Conservation (phyloP, 2,329 filamentous ascomycete species). For the Amylocarpus encephaloides region DNA sequence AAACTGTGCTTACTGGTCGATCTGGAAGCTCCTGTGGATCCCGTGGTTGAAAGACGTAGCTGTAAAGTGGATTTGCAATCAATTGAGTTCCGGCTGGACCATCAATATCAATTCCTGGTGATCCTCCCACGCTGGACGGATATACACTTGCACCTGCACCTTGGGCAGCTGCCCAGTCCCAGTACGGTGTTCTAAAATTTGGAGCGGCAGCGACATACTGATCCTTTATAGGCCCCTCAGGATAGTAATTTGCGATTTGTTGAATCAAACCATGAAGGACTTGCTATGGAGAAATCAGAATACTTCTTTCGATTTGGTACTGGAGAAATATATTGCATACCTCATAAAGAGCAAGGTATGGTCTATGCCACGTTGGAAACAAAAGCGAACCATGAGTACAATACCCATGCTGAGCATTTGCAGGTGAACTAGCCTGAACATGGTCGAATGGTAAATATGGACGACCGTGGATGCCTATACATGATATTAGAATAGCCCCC, state of each 20-base stretch:
- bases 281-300: conserved; percentile 39
- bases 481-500: not conserved
- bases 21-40: conserved; percentile 47
- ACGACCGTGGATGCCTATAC: conserved; percentile 26
- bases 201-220: conserved; percentile 39
- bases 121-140: conserved; percentile 42
- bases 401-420: conserved; percentile 21
- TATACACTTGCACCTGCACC: conserved; percentile 42
- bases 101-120: conserved; percentile 40
- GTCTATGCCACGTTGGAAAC: conserved; percentile 46
- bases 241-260: conserved; percentile 36
- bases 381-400: conserved; percentile 27
- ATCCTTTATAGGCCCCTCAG: conserved; percentile 25
- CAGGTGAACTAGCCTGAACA: conserved; percentile 14
- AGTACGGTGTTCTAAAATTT: conserved; percentile 41
- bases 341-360: conserved; percentile 50
- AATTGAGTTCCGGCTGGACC: conserved; percentile 42
- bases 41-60: conserved; percentile 42
- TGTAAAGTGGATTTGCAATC: conserved; percentile 47
- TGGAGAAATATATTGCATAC: conserved; percentile 29
- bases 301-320: not conserved
- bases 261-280: conserved; percentile 41
- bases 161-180: conserved; percentile 43
- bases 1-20: conserved; percentile 44
- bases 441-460: conserved; percentile 23